Percentiles rank a stretch among this genome's conserved stretches.
These are phyloP conservation scores for Coemansia sp. DNA, from an alignment of 192 early-diverging fungal species.

Conservation along the genomic window DNA sequence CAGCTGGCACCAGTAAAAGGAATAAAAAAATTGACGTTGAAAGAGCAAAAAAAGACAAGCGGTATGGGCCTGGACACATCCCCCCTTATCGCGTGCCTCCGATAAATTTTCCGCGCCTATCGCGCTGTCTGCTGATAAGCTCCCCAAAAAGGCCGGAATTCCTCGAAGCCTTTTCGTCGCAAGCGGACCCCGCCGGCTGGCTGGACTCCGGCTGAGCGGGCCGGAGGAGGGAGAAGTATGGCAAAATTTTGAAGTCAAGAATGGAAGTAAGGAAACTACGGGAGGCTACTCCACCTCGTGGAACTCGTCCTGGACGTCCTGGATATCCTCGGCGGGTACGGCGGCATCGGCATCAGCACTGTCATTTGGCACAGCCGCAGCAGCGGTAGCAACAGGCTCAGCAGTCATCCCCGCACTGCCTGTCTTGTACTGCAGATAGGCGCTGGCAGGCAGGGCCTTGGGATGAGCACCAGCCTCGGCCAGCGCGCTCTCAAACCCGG, in stretches of 20 bases:
- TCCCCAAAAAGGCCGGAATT: not conserved
- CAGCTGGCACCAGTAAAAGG: slow-evolving; percentile 1
- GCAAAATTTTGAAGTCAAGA: not conserved
- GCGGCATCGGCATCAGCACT: slow-evolving; percentile 1
- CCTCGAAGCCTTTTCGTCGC: too few relatives aligned
- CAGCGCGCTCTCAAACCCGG: slow-evolving; percentile 55
- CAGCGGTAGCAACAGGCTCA: too few relatives aligned
- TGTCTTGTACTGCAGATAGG: slow-evolving; percentile 26
- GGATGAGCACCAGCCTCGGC: not conserved
- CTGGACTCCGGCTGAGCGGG: too few relatives aligned
- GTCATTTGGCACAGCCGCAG: slow-evolving; percentile 3
- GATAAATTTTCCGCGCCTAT: too few relatives aligned
- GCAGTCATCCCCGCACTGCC: slow-evolving; percentile 12
- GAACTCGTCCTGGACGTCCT: slow-evolving; percentile 21
- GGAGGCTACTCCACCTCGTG: slow-evolving; percentile 17
- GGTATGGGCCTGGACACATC: too few relatives aligned
- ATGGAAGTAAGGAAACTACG: not conserved
- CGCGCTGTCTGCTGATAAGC: too few relatives aligned
- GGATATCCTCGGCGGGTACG: not conserved
- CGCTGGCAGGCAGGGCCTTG: slow-evolving; percentile 11
- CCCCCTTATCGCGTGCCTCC: too few relatives aligned
- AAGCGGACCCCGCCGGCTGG: too few relatives aligned
- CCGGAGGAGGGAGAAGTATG: too few relatives aligned
- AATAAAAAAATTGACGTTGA: not conserved
- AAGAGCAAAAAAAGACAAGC: not conserved